phyloP scores from a whole-genome alignment of 1,139 yeast genomes.

The Eremothecium cymbalariae region DNA sequence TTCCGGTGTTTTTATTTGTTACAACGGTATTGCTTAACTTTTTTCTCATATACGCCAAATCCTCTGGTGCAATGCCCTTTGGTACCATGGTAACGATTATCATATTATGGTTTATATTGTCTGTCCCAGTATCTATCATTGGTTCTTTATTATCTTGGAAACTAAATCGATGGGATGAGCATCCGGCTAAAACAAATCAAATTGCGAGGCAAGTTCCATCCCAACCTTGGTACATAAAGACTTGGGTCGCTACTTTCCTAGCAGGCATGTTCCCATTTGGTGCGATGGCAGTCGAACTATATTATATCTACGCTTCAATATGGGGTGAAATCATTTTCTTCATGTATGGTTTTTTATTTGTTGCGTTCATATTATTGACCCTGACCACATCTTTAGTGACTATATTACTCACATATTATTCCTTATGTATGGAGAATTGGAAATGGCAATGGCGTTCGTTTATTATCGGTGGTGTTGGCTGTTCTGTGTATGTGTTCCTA shows the following conservation, averaged over 20 bases:
- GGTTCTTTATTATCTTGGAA: slow-evolving; percentile 77
- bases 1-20: slow-evolving; percentile 69
- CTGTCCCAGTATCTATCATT: slow-evolving; percentile 72
- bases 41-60: slow-evolving; percentile 65
- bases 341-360: slow-evolving; percentile 94
- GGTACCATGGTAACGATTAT: slow-evolving; percentile 83
- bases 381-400: slow-evolving; percentile 78
- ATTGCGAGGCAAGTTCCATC: slow-evolving; percentile 93
- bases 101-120: slow-evolving; percentile 74
- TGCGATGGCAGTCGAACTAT: slow-evolving; percentile 88
- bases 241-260: slow-evolving; percentile 58
- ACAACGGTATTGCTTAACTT: slow-evolving; percentile 67
- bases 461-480: slow-evolving; percentile 74
- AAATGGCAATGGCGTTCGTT: slow-evolving; percentile 97
- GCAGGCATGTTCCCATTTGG: slow-evolving; percentile 95
- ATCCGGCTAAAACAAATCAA: slow-evolving; percentile 83
- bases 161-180: slow-evolving; percentile 41
- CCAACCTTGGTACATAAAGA: slow-evolving; percentile 77
- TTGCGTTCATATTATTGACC: slow-evolving; percentile 76
- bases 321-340: slow-evolving; percentile 94
- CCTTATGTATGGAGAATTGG: slow-evolving; percentile 85
- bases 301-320: slow-evolving; percentile 74
- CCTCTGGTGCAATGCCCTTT: slow-evolving; percentile 93
- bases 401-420: slow-evolving; percentile 70
- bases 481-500: slow-evolving; percentile 73